phyloP scores from a whole-genome alignment of 805 yeast genomes.

The Pichia eremophila region DNA sequence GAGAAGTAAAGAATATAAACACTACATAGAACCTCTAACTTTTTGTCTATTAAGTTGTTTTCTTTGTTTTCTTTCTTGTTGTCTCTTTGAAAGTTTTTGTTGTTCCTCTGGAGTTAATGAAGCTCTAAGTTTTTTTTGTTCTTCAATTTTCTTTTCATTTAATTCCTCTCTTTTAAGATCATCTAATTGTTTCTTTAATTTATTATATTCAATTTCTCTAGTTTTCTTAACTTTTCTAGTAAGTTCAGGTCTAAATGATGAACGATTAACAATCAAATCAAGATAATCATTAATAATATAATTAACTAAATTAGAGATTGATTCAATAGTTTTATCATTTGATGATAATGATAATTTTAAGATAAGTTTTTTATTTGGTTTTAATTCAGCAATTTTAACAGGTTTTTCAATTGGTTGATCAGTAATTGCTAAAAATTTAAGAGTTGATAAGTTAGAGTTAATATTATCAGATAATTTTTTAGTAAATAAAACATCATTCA shows the following conservation, averaged over 20 bases:
- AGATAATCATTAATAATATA: conserved; percentile 35
- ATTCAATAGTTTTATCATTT: conserved; percentile 38
- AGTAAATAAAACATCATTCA: conserved; percentile 56
- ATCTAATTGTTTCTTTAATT: conserved; percentile 62
- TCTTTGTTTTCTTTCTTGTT: conserved; percentile 72
- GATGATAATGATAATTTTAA: conserved; percentile 47
- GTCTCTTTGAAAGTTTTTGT: conserved; percentile 68
- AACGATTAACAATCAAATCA: conserved; percentile 27
- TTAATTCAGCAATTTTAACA: conserved; percentile 41
- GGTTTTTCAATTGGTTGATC: conserved; percentile 81
- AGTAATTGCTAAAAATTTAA: conserved; percentile 69
- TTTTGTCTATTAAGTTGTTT: conserved; percentile 59
- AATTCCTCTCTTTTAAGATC: conserved; percentile 56
- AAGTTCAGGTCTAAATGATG: conserved; percentile 63
- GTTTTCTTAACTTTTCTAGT: conserved; percentile 66
- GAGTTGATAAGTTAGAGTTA: conserved; percentile 27
- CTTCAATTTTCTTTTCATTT: conserved; percentile 63
- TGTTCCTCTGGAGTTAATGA: conserved; percentile 68
- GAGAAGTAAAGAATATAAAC: too few species aligned
- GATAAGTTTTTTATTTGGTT: conserved; percentile 43
- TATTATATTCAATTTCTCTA: conserved; percentile 65
- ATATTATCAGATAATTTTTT: conserved; percentile 40
- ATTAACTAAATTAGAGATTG: conserved; percentile 52
- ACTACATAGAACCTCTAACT: conserved; percentile 22
- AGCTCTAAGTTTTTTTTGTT: conserved; percentile 56